These are phyloP conservation scores for Miamiensis avidus DNA, from an alignment of 169 alveolate species.

Conservation along the genomic window DNA sequence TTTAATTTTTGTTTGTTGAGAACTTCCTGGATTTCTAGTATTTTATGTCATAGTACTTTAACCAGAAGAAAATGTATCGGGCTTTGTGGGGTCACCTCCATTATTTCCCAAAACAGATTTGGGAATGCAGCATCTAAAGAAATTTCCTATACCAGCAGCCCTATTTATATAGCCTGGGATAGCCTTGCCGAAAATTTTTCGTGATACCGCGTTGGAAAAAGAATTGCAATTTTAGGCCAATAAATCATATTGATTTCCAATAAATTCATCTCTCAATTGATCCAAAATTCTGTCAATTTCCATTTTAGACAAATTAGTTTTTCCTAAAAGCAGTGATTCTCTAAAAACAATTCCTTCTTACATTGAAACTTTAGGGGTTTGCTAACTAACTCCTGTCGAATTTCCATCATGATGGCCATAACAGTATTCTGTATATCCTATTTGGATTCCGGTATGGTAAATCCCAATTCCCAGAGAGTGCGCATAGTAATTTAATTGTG, in stretches of 20 bases:
- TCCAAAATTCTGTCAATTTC: slow-evolving; percentile 14
- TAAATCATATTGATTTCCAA: slow-evolving; percentile 22
- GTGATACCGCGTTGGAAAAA: slow-evolving; percentile 13
- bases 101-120: neutral
- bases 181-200: neutral
- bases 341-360: slow-evolving; percentile 4
- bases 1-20: neutral
- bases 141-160: slow-evolving; percentile 3
- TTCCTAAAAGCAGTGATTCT: slow-evolving; percentile 3
- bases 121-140: slow-evolving; percentile 25
- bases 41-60: neutral
- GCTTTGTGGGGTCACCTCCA: slow-evolving; percentile 16
- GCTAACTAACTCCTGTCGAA: slow-evolving; percentile 20
- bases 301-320: neutral
- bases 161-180: slow-evolving; percentile 15
- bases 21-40: neutral
- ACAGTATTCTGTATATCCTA: slow-evolving; percentile 8
- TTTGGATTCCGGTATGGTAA: slow-evolving; percentile 21
- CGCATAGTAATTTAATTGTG: slow-evolving; percentile 1
- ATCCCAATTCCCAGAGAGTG: slow-evolving; percentile 18
- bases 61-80: neutral
- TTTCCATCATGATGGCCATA: slow-evolving; percentile 21
- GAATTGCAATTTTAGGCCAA: slow-evolving; percentile 12
- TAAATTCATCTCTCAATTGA: slow-evolving; percentile 14
- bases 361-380: slow-evolving; percentile 6